These are phyloP conservation scores for Colletotrichum lupini DNA, from an alignment of 2,329 filamentous ascomycete species.

Conservation along the genomic window DNA sequence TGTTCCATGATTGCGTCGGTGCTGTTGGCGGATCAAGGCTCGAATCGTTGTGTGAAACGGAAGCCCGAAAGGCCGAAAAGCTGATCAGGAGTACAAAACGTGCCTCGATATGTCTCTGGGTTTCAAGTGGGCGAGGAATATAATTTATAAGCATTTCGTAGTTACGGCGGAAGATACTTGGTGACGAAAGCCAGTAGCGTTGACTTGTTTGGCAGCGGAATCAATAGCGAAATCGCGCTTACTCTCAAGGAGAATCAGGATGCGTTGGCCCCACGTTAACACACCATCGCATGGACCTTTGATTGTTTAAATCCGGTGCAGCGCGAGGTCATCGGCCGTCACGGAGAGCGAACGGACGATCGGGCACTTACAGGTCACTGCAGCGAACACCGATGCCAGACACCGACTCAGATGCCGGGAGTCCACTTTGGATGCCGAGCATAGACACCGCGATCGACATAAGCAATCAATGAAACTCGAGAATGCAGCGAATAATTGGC, in stretches of 20 bases:
- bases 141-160: neutral
- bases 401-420: neutral
- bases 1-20: neutral
- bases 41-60: neutral
- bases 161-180: neutral
- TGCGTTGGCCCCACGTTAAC: neutral
- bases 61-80: neutral
- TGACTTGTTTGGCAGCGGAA: neutral
- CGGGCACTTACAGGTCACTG: neutral
- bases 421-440: neutral
- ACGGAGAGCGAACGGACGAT: neutral
- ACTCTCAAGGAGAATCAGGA: neutral
- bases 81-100: neutral
- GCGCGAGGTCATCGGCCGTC: neutral
- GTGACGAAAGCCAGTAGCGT: neutral
- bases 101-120: neutral
- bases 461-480: neutral
- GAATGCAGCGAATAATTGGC: neutral
- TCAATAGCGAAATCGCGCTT: neutral
- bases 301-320: neutral
- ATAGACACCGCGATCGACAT: neutral
- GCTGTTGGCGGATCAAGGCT: neutral
- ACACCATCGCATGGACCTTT: neutral
- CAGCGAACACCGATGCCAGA: neutral
- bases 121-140: neutral